Base-by-base conservation (phyloP, 2,329 filamentous ascomycete genomes). In the Aspergillus sp. region DNA sequence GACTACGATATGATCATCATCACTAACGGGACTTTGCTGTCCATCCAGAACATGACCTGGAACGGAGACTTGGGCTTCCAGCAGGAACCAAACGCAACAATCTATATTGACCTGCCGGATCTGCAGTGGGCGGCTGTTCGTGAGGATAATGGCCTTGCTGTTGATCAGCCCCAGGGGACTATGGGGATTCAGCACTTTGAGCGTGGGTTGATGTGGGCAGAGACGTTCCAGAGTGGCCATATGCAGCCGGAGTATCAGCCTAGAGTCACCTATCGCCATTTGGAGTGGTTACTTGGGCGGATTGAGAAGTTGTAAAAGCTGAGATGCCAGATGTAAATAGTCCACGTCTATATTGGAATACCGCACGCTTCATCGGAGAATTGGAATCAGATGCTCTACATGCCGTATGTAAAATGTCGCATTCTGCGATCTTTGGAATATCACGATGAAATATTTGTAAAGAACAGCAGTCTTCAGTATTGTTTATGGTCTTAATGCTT, bases 31-130 rank as follows among this genome's bases (percentile, higher is more conserved):
- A 90, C 89, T 0, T 79, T 93, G 2, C 77, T 93, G 7, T 81
- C 83, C 3, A 87, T 93, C 62, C 90, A 95, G 69, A 93, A 93
- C 77, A 91, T 93, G 86, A 93, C 89, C 0, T 93, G 87, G 86
- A 85, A 86, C 57, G 89, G 89, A 12, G 72, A 82, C 54, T 83
- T 89, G 46, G 90, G 90, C 0, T 93, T 95, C 79, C 84, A 87
- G 67, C 68, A 73, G 1, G 73, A 76, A 3, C 90, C 90, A 84
- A 90, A 66, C 86, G 68, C 61, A 3, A 68, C 68, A 0, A 70
- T 74, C 54, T 58, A 70, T 37, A 71, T 74, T 58, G 54, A 64
- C 17, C 60, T 73, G 2, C 62, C 68, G 1, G 82, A 86, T 57
- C 84, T 88, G 3, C 87, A 90, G 68, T 90, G 70, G 51, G 61